Percentiles rank a stretch among this genome's conserved stretches.
These are phyloP conservation scores for Sphaerobolus stellatus DNA, from an alignment of 1,284 basidiomycete genomes.

Conservation along the genomic window DNA sequence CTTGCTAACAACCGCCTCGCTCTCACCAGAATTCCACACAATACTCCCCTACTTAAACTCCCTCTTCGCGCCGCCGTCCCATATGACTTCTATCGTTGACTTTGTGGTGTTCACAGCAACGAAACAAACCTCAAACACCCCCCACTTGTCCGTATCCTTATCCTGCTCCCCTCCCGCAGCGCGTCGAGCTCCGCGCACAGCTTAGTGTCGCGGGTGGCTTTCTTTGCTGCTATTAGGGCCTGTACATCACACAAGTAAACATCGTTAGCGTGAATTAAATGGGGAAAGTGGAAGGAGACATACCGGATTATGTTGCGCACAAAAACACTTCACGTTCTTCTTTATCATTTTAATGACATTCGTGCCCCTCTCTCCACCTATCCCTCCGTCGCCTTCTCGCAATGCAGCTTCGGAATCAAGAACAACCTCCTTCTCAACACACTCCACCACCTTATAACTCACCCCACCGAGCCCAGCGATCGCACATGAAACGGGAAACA, in stretches of 20 bases:
- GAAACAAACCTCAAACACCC: constrained; percentile 78
- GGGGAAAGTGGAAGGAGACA: no score
- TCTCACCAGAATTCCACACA: constrained; percentile 38
- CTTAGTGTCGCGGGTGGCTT: constrained; percentile 64
- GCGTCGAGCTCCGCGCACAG: constrained; percentile 65
- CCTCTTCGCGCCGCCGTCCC: constrained; percentile 66
- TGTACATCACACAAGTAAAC: constrained; percentile 29
- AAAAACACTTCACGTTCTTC: constrained; percentile 72
- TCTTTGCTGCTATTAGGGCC: constrained; percentile 71
- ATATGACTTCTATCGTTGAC: constrained; percentile 69
- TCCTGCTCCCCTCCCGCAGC: constrained; percentile 64
- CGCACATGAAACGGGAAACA: constrained; percentile 90
- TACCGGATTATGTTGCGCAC: constrained; percentile 82
- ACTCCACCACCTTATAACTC: constrained; percentile 58
- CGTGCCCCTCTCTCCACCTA: no score
- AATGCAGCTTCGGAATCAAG: constrained; percentile 35
- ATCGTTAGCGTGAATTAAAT: constrained; percentile 6
- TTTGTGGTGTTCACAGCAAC: constrained; percentile 35
- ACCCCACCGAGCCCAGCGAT: constrained; percentile 50
- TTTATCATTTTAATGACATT: constrained; percentile 61
- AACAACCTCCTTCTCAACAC: constrained; percentile 77
- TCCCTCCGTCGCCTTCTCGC: no score
- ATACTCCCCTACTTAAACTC: constrained; percentile 81
- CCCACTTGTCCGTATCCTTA: constrained; percentile 78
- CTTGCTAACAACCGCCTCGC: not conserved